A percentile compares a stretch with the other conserved stretches of the same genome.
phyloP scores from a whole-genome alignment of 2,329 filamentous ascomycete species.

The Mariannaea elegans region DNA sequence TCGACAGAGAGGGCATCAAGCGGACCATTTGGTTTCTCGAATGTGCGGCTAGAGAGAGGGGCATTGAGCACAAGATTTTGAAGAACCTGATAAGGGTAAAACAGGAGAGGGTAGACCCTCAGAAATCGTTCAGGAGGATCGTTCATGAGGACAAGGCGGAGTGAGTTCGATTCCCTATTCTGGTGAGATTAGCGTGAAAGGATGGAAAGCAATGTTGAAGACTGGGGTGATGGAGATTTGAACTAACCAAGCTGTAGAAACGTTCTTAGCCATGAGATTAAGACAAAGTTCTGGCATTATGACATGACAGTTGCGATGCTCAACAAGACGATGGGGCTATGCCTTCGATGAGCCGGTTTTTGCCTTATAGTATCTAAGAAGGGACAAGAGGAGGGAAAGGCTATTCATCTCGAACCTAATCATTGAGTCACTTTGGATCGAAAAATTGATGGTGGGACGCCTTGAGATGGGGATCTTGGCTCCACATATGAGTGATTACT shows the following conservation, averaged over 20 bases:
- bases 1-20: constrained; percentile 62
- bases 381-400: neutral
- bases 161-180: constrained; percentile 32
- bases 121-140: constrained; percentile 31
- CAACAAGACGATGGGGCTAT: constrained; percentile 76
- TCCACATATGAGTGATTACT: no score
- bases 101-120: constrained; percentile 22
- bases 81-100: constrained; percentile 67
- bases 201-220: neutral
- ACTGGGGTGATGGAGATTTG: neutral
- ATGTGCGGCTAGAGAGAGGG: constrained; percentile 68
- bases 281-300: constrained; percentile 65
- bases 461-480: neutral
- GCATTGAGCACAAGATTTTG: constrained; percentile 76
- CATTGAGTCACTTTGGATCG: neutral
- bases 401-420: neutral
- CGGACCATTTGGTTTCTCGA: constrained; percentile 77
- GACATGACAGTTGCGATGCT: constrained; percentile 77
- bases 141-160: constrained; percentile 32
- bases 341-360: constrained; percentile 53
- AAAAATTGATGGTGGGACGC: no score
- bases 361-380: neutral
- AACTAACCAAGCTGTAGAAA: constrained; percentile 25
- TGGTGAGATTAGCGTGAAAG: neutral
- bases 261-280: constrained; percentile 30